phyloP scores from a whole-genome alignment of 352 stramenopile species.

The Phytophthora nicotianae region DNA sequence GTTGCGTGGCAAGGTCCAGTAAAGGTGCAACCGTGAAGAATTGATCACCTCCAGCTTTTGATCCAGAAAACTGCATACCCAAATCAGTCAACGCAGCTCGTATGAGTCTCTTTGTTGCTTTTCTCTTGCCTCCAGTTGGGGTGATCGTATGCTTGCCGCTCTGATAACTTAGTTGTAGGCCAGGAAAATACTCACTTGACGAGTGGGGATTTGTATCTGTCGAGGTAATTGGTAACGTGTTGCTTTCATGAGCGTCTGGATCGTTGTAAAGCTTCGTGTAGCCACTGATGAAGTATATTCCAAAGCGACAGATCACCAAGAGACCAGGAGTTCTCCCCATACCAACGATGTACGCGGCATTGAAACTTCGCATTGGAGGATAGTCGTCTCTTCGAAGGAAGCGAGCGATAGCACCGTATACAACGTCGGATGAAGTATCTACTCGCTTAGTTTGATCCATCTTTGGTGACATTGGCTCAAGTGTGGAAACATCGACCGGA shows the following conservation, averaged over 20 bases:
- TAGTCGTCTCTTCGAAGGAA: constrained; percentile 74
- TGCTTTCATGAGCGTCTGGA: constrained; percentile 3
- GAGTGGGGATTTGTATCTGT: neutral
- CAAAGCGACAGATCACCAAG: constrained; percentile 53
- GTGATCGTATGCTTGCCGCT: constrained; percentile 9
- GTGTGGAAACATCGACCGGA: neutral
- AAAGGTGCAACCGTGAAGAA: constrained; percentile 60
- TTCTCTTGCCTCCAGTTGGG: constrained; percentile 28
- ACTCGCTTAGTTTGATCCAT: constrained; percentile 31
- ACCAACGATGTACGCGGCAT: constrained; percentile 57
- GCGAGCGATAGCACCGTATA: constrained; percentile 62
- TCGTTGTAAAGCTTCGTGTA: constrained; percentile 58
- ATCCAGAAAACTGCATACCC: constrained; percentile 44
- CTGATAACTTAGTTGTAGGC: constrained; percentile 17
- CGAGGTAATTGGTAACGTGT: neutral
- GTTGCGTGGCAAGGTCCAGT: neutral
- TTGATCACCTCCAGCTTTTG: constrained; percentile 40
- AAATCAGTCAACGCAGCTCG: constrained; percentile 59
- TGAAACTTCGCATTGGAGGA: constrained; percentile 62
- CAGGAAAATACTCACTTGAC: neutral
- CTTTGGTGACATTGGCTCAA: constrained; percentile 26
- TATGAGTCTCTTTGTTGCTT: constrained; percentile 59
- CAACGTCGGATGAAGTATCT: constrained; percentile 56
- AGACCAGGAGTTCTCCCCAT: constrained; percentile 67
- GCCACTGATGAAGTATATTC: constrained; percentile 74